phyloP scores from a whole-genome alignment of 805 yeast species.

The Cyberlindnera galapagoensis region DNA sequence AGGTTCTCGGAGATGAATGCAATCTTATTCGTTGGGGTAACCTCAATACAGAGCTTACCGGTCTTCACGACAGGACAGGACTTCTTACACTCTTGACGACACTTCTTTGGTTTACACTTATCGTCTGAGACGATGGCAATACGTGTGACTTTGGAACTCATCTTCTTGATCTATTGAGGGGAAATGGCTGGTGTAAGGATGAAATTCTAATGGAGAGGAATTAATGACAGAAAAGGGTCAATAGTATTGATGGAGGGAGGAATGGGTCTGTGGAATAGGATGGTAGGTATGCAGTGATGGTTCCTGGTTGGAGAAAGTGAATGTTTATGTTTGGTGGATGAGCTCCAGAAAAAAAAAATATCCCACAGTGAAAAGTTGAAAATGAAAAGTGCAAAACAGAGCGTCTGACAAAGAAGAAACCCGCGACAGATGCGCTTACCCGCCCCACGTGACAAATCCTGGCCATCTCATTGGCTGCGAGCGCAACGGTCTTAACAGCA shows the following conservation, averaged over 20 bases:
- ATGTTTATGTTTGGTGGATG: no score
- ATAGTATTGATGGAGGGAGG: no score
- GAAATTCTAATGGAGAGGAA: no score
- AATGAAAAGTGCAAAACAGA: not conserved
- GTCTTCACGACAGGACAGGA: conserved; percentile 98
- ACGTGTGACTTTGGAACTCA: conserved; percentile 48
- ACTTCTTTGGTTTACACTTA: conserved; percentile 96
- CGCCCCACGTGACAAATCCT: conserved; percentile 11
- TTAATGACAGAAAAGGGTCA: no score
- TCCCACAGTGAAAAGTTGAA: not conserved
- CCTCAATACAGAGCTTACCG: conserved; percentile 97
- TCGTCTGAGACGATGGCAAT: conserved; percentile 93
- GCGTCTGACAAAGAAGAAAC: not conserved
- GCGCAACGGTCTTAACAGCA: no score
- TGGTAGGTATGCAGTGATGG: no score
- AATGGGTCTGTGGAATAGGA: no score
- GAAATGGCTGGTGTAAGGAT: no score
- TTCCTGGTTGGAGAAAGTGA: no score
- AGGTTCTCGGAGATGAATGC: conserved; percentile 91
- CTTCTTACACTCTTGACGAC: conserved; percentile 97
- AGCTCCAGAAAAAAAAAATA: no score
- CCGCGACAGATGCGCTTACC: conserved; percentile 4
- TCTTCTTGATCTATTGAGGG: no score
- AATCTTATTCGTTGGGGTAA: conserved; percentile 80
- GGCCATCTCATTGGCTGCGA: conserved; percentile 9